phyloP scores from a whole-genome alignment of 2,329 filamentous ascomycete genomes.

The Pseudohalonectria lignicola region DNA sequence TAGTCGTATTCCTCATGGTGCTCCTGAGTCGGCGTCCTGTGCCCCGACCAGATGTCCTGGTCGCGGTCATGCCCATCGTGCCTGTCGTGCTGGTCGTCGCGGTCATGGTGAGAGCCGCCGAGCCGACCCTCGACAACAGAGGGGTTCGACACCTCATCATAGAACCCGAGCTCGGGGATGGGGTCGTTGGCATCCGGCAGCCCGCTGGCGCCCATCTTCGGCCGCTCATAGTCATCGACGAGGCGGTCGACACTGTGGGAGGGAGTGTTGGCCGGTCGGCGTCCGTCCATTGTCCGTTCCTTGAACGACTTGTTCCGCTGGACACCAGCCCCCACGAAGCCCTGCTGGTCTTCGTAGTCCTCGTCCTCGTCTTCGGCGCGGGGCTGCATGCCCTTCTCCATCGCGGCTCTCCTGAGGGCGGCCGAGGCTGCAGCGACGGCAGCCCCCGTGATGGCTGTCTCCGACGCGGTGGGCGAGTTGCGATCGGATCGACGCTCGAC shows the following conservation, averaged over 20 bases:
- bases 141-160: conserved; percentile 73
- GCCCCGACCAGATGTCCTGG: conserved; percentile 13
- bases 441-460: conserved; percentile 45
- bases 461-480: conserved; percentile 43
- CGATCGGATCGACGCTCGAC: conserved; percentile 29
- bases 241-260: conserved; percentile 48
- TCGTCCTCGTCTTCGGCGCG: conserved; percentile 18
- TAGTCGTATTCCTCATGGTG: conserved; percentile 17
- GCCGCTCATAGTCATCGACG: conserved; percentile 32
- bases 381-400: conserved; percentile 30
- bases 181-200: conserved; percentile 59
- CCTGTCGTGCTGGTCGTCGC: too few relatives aligned
- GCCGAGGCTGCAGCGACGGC: conserved; percentile 42
- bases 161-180: conserved; percentile 68
- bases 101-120: conserved; percentile 33
- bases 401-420: conserved; percentile 33
- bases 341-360: conserved; percentile 19
- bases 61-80: conserved; percentile 10
- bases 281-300: conserved; percentile 48
- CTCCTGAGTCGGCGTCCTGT: conserved; percentile 20
- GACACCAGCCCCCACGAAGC: conserved; percentile 33
- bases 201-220: conserved; percentile 56
- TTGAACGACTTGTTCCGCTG: conserved; percentile 55
- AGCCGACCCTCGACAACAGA: conserved; percentile 70
- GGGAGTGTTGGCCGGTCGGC: conserved; percentile 42